Base-by-base conservation (phyloP, 805 yeast genomes). In the Saturnispora silvae region DNA sequence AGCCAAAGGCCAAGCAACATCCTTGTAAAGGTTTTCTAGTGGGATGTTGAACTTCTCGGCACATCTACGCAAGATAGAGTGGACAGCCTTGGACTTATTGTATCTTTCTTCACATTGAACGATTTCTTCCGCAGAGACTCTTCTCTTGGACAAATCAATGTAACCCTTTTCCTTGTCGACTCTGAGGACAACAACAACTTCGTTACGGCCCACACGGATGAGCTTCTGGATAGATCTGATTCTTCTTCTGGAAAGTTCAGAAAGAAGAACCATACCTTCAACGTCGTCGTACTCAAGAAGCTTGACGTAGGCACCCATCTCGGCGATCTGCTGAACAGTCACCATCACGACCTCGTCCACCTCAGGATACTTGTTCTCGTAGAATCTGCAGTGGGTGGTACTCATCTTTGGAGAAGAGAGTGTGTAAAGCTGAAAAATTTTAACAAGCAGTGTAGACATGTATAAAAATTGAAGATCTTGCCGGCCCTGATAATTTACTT, bases 301-400 rank as follows among this genome's bases (percentile, higher is more conserved):
- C 62, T 86, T 89, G 47, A 92, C 95, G 61, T 92, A 92, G 11
- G 98, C 98, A 42, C 98, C 98, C 98, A 92, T 92, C 63, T 92
- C 98, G 49, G 97, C 98, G 52, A 92, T 92, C 60, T 83, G 94
- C 62, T 83, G 94, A 50, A 92, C 98, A 63, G 92, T 92, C 57
- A 92, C 98, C 94, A 92, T 89, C 47, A 92, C 97, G 50, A 92
- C 94, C 61, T 92, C 98, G 51, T 92, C 98, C 54, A 92, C 95
- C 64, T 92, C 98, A 43, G 98, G 98, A 68, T 78, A 92, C 64
- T 87, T 89, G 75, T 87, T 92, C 65, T 89, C 98, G 61, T 92
- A 92, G 65, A 81, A 92, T 67, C 98, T 81, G 69, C 96, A 87
- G 61, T 83, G 79, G 33, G 95, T 78, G 28, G 83, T 75, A 54